Evolutionary conservation across 179 eudicot species (phyloP), one percentile per base, ranked within the genome.

Genomic region (Spergularia azorica): DNA sequence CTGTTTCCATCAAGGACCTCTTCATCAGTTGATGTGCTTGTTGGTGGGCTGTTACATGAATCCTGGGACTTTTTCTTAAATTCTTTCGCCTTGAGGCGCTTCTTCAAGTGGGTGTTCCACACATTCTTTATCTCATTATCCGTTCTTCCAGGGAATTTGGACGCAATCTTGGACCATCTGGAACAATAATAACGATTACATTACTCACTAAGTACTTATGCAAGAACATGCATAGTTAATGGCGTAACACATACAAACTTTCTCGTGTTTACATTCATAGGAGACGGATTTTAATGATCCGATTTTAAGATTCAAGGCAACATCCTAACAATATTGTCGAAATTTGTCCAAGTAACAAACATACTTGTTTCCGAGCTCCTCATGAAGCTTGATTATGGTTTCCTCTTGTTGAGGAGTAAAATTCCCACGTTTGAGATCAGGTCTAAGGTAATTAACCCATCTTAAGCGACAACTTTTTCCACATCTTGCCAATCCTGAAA

Each of bases 101-200:
- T 94, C 91, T 89, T 93, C 82, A 93, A 79, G 69, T 88, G 88
- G 12, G 97, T 93, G 54, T 93, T 91, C 97, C 95, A 93, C 20
- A 93, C 93, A 51, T 93, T 93, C 72, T 93, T 93, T 0, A 93
- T 91, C 86, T 93, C 98, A 20, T 93, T 93, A 67, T 93, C 98
- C 0, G 98, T 91, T 84, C 98, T 87, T 76, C 98, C 98, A 0
- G 98, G 93, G n/a, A 93, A 85, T 26, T 82, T 76, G 26, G 96
- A 82, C 9, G 96, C 97, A 58, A 93, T 93, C 63, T 85, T 88
- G 1, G 97, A 93, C 97, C 97, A 93, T 79, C 97, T 93, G 82
- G 8, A 32, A 56, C 32, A 20, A 55, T n/a, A n/a, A 13, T 5
- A 54, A 67, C 18, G 9, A 39, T 62, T 77, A 65, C 14, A 61